Conservation (phyloP, 139 green algal species). For the Coelastrella sp. region DNA sequence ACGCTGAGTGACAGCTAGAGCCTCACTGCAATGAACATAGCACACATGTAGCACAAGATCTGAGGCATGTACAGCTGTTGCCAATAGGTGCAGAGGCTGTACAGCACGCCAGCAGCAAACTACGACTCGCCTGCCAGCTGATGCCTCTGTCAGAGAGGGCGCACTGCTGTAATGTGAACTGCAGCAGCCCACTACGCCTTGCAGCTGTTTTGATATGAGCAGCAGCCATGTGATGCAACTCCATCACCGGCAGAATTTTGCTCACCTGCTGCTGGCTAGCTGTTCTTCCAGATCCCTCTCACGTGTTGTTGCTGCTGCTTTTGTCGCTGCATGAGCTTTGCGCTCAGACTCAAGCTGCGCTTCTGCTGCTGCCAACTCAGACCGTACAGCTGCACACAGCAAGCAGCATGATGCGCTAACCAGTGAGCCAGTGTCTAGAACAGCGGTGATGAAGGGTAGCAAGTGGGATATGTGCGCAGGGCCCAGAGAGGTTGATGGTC, state of each 20-base stretch:
- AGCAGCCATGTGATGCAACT: background rate
- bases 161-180: too few relatives aligned
- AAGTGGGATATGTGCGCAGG: too few relatives aligned
- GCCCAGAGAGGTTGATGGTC: too few relatives aligned
- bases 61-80: too few relatives aligned
- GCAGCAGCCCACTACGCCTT: too few relatives aligned
- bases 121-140: too few relatives aligned
- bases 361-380: conserved; percentile 70
- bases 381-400: conserved; percentile 59
- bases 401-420: background rate
- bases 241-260: background rate
- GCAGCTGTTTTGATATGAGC: too few relatives aligned
- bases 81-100: too few relatives aligned
- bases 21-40: too few relatives aligned
- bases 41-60: too few relatives aligned
- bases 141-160: too few relatives aligned
- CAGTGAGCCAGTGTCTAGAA: background rate
- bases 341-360: conserved; percentile 74
- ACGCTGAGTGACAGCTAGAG: conserved; percentile 68
- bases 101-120: background rate
- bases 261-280: conserved; percentile 59
- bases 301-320: conserved; percentile 55
- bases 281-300: conserved; percentile 74
- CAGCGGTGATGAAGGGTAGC: background rate
- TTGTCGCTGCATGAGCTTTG: conserved; percentile 45